A percentile compares a stretch with the other conserved stretches of the same genome.
Evolutionary conservation across 345 rosid genomes (phyloP).

Genomic region (Mercurialis annua): DNA sequence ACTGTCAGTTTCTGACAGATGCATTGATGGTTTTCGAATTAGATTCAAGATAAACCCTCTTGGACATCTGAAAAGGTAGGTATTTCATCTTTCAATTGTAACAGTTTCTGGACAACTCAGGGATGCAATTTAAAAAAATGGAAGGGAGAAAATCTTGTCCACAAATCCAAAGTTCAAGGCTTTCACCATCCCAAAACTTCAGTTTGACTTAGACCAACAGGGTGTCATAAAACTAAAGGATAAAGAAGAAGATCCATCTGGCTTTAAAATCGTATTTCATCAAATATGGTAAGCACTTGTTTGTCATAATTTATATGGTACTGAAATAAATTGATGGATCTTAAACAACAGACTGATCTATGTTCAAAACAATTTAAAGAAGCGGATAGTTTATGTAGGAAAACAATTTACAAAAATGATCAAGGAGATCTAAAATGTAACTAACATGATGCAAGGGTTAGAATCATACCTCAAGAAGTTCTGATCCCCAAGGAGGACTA

Average conservation of each 20-base stretch:
- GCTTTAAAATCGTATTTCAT: not conserved
- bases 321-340: not conserved
- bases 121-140: not conserved
- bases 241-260: not conserved
- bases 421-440: not conserved
- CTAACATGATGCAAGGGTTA: constrained; percentile 10
- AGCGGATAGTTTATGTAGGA: not conserved
- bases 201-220: not conserved
- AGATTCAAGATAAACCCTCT: not conserved
- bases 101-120: not conserved
- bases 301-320: not conserved
- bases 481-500: constrained; percentile 98
- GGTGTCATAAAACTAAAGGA: not conserved
- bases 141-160: not conserved
- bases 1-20: not conserved
- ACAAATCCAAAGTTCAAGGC: not conserved
- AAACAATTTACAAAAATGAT: not conserved
- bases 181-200: not conserved
- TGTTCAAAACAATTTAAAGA: not conserved
- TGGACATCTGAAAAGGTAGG: not conserved
- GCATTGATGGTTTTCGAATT: not conserved
- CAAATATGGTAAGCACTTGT: not conserved
- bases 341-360: not conserved
- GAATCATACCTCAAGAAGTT: constrained; percentile 86
- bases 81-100: not conserved